Percentiles rank a stretch among this genome's conserved stretches.
Evolutionary conservation across 2,329 filamentous ascomycete species (phyloP).

Genomic region (Fusarium metavorans): DNA sequence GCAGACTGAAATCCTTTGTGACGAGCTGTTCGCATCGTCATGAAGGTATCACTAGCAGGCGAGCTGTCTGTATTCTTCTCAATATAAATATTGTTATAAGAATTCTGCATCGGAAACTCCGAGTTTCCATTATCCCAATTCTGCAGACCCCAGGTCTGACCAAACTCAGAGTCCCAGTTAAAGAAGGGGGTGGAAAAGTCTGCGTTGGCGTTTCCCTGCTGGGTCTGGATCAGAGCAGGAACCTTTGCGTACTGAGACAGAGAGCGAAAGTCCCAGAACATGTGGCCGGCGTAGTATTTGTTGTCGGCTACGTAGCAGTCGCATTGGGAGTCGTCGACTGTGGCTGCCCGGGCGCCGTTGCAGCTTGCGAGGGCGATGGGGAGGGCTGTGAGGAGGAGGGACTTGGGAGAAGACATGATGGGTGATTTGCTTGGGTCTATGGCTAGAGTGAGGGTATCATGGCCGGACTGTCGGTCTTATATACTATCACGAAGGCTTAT

Average conservation of each 20-base stretch:
- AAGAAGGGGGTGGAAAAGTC: conserved; percentile 52
- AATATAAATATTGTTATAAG: conserved; percentile 58
- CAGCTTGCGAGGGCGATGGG: conserved; percentile 29
- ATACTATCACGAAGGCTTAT: neutral
- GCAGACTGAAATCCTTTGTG: conserved; percentile 57
- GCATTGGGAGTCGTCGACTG: conserved; percentile 40
- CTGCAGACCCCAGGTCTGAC: conserved; percentile 51
- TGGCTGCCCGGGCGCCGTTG: neutral
- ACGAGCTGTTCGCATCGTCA: conserved; percentile 61
- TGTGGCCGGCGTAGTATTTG: conserved; percentile 42
- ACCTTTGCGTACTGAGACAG: conserved; percentile 44
- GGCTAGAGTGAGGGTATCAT: neutral
- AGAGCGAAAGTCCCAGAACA: conserved; percentile 49
- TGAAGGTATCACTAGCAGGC: conserved; percentile 52
- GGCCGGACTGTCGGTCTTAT: conserved; percentile 4
- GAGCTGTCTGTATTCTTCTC: conserved; percentile 52
- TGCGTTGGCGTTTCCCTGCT: conserved; percentile 48
- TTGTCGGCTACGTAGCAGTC: conserved; percentile 47
- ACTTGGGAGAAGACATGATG: conserved; percentile 39
- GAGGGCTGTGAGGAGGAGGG: conserved; percentile 35
- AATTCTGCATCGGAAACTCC: conserved; percentile 52
- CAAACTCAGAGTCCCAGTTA: conserved; percentile 45
- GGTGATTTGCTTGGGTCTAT: neutral
- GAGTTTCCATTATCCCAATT: conserved; percentile 54
- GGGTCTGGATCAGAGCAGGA: conserved; percentile 46